Evolutionary conservation across 176 grass and related monocot species (phyloP).

Genomic region (Cenchrus purpureus): DNA sequence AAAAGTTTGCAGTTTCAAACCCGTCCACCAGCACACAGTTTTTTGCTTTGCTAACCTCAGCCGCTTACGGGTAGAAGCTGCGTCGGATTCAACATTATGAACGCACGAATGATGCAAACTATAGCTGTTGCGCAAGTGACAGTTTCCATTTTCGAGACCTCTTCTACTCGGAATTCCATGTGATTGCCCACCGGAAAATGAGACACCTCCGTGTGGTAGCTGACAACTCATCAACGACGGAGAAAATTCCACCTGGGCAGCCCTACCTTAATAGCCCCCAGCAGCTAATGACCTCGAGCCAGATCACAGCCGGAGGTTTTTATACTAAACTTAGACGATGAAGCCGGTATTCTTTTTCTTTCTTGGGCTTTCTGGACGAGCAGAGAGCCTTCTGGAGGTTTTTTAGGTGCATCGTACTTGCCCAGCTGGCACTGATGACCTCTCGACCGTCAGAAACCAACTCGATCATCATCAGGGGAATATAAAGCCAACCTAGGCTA

Average conservation of each 20-base stretch:
- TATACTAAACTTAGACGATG: background rate
- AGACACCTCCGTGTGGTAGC: background rate
- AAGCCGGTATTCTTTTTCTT: background rate
- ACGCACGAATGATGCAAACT: background rate
- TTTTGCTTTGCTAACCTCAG: conserved; percentile 23
- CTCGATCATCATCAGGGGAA: conserved; percentile 13
- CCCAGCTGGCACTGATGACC: conserved; percentile 39
- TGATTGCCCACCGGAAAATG: background rate
- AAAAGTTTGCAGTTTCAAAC: background rate
- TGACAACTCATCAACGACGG: background rate
- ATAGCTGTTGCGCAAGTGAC: background rate
- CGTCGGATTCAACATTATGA: background rate
- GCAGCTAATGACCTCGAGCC: background rate
- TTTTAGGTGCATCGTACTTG: background rate
- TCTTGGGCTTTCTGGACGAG: conserved; percentile 28
- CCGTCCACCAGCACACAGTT: conserved; percentile 21
- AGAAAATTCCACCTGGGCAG: background rate
- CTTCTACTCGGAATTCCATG: background rate
- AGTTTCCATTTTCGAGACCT: background rate
- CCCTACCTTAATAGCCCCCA: background rate
- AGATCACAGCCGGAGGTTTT: conserved; percentile 4
- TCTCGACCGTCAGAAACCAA: conserved; percentile 22
- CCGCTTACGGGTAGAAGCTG: background rate
- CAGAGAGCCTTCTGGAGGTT: conserved; percentile 40
- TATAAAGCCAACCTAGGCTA: conserved; percentile 40